Evolutionary conservation across 2,329 filamentous ascomycete species (phyloP).

Genomic region (Decorospora gaudefroyi): DNA sequence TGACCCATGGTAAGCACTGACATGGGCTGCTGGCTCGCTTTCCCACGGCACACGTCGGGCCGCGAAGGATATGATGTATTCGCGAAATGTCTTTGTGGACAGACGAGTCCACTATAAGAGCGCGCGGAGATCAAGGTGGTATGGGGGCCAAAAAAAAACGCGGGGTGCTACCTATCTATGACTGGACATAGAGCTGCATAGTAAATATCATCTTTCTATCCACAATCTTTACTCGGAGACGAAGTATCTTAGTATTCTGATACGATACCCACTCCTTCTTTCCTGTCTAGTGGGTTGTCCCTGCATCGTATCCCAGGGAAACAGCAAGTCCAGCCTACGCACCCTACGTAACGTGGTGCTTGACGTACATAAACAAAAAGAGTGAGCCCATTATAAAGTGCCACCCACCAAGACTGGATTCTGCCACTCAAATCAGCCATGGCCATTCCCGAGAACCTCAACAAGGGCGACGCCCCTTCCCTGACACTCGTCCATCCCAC

Average conservation of each 20-base stretch:
- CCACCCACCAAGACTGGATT: background rate
- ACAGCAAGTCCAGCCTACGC: constrained; percentile 4
- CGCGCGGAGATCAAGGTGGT: constrained; percentile 4
- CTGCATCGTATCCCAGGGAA: constrained; percentile 6
- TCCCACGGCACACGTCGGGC: constrained; percentile 40
- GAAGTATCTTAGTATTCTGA: constrained; percentile 1
- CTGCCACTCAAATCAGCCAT: constrained; percentile 21
- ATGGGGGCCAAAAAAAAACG: constrained; percentile 9
- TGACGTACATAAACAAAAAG: constrained; percentile 8
- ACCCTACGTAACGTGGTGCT: constrained; percentile 12
- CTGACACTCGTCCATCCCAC: constrained; percentile 61
- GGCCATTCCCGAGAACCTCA: constrained; percentile 47
- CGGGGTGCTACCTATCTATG: constrained; percentile 20
- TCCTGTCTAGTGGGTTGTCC: constrained; percentile 7
- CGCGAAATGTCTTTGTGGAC: constrained; percentile 9
- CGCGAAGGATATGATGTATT: constrained; percentile 18
- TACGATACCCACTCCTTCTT: constrained; percentile 9
- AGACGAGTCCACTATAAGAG: constrained; percentile 14
- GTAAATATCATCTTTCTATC: constrained; percentile 5
- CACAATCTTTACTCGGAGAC: constrained; percentile 8
- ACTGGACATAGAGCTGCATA: constrained; percentile 13
- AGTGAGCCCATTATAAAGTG: background rate
- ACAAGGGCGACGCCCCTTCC: constrained; percentile 55
- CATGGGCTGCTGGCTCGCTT: constrained; percentile 37
- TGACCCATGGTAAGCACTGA: constrained; percentile 30